Conservation (phyloP, 75 land plant genomes). For the Pinus albicaulis region DNA sequence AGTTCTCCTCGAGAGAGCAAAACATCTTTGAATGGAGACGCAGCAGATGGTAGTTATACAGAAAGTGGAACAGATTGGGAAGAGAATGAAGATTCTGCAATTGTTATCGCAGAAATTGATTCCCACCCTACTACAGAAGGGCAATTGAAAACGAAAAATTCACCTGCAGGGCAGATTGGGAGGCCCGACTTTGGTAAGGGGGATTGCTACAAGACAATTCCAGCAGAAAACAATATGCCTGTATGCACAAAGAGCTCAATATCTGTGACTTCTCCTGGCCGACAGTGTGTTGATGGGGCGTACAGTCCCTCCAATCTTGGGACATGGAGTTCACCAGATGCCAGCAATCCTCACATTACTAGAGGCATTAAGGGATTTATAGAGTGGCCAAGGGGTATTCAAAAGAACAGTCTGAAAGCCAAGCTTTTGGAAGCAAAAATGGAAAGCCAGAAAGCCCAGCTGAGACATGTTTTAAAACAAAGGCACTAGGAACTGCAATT, state of each 20-base stretch:
- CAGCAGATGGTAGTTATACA: conserved; percentile 28
- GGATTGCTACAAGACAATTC: conserved; percentile 35
- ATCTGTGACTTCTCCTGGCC: conserved; percentile 42
- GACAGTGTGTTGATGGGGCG: conserved; percentile 23
- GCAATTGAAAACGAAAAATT: conserved; percentile 41
- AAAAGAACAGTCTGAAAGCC: conserved; percentile 62
- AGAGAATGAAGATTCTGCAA: conserved; percentile 30
- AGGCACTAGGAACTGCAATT: conserved; percentile 20
- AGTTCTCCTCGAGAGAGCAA: conserved; percentile 46
- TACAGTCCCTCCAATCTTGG: conserved; percentile 31
- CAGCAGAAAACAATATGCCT: conserved; percentile 30
- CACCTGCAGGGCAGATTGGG: conserved; percentile 53
- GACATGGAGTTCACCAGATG: conserved; percentile 69
- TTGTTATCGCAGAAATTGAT: conserved; percentile 40
- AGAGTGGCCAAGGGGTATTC: conserved; percentile 50
- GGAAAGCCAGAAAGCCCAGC: conserved; percentile 31
- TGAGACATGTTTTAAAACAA: conserved; percentile 34
- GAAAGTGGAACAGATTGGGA: conserved; percentile 65
- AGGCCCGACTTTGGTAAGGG: conserved; percentile 35
- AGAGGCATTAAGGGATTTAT: conserved; percentile 79
- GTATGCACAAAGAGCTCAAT: conserved; percentile 39
- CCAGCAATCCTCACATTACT: conserved; percentile 43
- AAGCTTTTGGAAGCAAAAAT: conserved; percentile 66
- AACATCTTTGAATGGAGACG: conserved; percentile 39
- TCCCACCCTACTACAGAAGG: conserved; percentile 25